A percentile compares a stretch with the other conserved stretches of the same genome.
Conservation (phyloP, 257 asterid species). For the Mitragyna speciosa region DNA sequence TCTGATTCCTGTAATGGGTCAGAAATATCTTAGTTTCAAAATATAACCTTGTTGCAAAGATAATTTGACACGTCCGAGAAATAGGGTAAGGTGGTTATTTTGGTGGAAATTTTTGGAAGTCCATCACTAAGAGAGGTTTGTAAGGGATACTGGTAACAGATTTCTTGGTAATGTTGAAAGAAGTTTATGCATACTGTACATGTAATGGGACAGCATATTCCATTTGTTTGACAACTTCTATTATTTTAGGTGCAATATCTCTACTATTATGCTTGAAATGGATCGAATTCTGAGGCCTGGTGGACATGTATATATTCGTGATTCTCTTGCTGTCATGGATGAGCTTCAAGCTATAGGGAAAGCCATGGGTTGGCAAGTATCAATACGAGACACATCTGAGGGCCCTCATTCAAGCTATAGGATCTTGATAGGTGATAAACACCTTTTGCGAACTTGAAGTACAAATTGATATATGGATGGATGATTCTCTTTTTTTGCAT, state of each 20-base stretch:
- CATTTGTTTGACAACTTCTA: slow-evolving; percentile 9
- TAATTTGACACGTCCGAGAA: background rate
- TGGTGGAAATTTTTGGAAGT: background rate
- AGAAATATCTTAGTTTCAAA: background rate
- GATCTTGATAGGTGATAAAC: slow-evolving; percentile 67
- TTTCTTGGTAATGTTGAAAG: background rate
- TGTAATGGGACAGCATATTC: background rate
- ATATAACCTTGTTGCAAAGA: background rate
- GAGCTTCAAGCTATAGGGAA: slow-evolving; percentile 71
- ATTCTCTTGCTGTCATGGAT: slow-evolving; percentile 58
- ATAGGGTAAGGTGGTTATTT: background rate
- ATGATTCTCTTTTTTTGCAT: background rate
- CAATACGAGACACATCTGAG: slow-evolving; percentile 75
- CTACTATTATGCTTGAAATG: slow-evolving; percentile 90
- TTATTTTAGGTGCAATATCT: slow-evolving; percentile 65
- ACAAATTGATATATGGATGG: background rate
- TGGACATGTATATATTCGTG: slow-evolving; percentile 71
- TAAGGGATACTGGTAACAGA: too few relatives aligned
- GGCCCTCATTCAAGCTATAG: slow-evolving; percentile 89
- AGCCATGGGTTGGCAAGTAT: slow-evolving; percentile 76
- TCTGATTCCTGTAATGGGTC: background rate
- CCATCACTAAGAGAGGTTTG: background rate
- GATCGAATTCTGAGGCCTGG: slow-evolving; percentile 89
- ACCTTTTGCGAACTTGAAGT: slow-evolving; percentile 23
- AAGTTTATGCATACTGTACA: background rate